Conservation (phyloP, 2,329 filamentous ascomycete genomes). For the Xylaria sp. region DNA sequence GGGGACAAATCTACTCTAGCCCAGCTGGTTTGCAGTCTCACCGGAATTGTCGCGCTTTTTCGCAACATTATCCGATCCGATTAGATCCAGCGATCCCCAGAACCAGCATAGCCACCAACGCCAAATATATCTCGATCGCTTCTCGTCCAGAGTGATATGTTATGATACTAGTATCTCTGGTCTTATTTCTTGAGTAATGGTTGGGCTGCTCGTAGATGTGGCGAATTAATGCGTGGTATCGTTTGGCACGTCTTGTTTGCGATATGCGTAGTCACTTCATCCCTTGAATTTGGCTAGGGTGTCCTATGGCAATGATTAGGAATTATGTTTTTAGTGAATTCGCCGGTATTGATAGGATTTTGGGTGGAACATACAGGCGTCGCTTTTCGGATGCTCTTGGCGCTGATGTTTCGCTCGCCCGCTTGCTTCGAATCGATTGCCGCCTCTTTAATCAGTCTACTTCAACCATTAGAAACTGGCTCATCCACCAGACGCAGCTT, state of each 20-base stretch:
- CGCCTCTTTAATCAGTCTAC: constrained; percentile 81
- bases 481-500: background rate
- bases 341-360: background rate
- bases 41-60: background rate
- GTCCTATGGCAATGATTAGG: constrained; percentile 57
- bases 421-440: constrained; percentile 78
- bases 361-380: constrained; percentile 68
- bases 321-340: background rate
- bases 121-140: background rate
- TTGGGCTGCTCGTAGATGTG: background rate
- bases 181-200: background rate
- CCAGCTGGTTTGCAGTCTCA: background rate
- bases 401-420: constrained; percentile 78
- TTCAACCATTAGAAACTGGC: constrained; percentile 20
- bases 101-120: background rate
- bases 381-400: constrained; percentile 79
- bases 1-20: background rate
- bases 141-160: background rate
- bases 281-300: constrained; percentile 75
- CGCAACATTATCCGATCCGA: background rate
- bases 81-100: background rate
- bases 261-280: constrained; percentile 52
- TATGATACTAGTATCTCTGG: background rate
- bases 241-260: background rate
- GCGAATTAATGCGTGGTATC: background rate